Conservation (phyloP, 495 filamentous ascomycete genomes). For the Pseudotulostoma volvatum region DNA sequence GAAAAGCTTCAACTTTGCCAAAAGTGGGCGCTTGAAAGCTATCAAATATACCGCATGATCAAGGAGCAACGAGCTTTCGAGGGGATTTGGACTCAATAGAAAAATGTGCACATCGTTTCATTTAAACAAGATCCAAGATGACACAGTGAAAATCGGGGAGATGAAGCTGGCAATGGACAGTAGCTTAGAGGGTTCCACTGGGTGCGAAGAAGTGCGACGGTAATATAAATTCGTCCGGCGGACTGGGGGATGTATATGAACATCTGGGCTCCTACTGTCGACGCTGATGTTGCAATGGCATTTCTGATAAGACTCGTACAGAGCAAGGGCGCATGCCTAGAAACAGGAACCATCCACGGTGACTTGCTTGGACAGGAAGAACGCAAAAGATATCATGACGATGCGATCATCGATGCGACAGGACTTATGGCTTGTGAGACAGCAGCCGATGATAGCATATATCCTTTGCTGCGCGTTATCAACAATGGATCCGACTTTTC, state of each 20-base stretch:
- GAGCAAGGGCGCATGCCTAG: constrained; percentile 26
- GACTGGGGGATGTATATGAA: constrained; percentile 32
- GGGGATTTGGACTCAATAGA: constrained; percentile 26
- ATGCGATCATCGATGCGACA: constrained; percentile 32
- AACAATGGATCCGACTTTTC: constrained; percentile 34
- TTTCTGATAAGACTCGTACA: constrained; percentile 29
- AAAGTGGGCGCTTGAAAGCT: constrained; percentile 28
- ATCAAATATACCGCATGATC: constrained; percentile 27
- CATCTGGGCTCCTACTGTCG: constrained; percentile 31
- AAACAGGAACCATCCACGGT: constrained; percentile 21
- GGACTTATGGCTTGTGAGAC: constrained; percentile 22
- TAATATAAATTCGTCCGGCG: constrained; percentile 22
- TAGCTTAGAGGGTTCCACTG: constrained; percentile 21
- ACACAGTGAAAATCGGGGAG: constrained; percentile 17
- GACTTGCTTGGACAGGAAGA: constrained; percentile 27
- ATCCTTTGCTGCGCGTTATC: constrained; percentile 31
- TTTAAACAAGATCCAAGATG: constrained; percentile 16
- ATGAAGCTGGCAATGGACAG: constrained; percentile 12
- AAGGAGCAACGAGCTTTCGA: constrained; percentile 9
- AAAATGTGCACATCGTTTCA: constrained; percentile 25
- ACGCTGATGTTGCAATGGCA: constrained; percentile 32
- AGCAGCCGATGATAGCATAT: constrained; percentile 23
- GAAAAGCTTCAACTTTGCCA: constrained; percentile 24
- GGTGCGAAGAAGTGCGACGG: constrained; percentile 19
- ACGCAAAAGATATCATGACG: constrained; percentile 17